These are phyloP conservation scores for Paradendryphiella salina DNA, from an alignment of 2,329 filamentous ascomycete species.

Conservation along the genomic window DNA sequence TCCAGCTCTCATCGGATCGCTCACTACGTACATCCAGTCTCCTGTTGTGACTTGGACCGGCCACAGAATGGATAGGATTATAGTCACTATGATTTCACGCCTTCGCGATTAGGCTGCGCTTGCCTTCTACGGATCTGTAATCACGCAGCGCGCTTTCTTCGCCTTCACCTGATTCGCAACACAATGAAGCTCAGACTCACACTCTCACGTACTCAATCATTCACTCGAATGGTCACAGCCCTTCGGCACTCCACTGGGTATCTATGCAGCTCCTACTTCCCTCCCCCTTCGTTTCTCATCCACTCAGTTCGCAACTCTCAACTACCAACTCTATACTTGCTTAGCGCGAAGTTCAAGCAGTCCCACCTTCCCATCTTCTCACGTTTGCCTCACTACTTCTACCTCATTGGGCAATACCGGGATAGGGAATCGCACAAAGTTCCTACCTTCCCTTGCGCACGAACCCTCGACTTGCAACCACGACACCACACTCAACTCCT, in stretches of 20 bases:
- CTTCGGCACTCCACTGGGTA: neutral
- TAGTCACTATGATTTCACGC: neutral
- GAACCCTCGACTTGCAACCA: neutral
- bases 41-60: too few relatives aligned
- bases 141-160: neutral
- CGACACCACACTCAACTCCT: neutral
- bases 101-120: neutral
- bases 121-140: neutral
- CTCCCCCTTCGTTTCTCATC: neutral
- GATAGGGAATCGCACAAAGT: too few relatives aligned
- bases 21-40: too few relatives aligned
- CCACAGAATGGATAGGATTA: neutral
- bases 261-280: neutral
- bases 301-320: neutral
- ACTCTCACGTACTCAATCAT: neutral
- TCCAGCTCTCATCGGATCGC: too few relatives aligned
- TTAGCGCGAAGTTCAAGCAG: too few relatives aligned
- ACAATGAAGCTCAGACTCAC: neutral
- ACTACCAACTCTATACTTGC: neutral
- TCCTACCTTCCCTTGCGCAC: neutral
- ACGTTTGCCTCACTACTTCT: too few relatives aligned
- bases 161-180: conserved; percentile 5
- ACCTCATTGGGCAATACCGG: too few relatives aligned
- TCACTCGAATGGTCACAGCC: neutral
- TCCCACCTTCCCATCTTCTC: too few relatives aligned